Evolutionary conservation across 177 flowering plant species (phyloP).

Genomic region (Vitis hybrid): DNA sequence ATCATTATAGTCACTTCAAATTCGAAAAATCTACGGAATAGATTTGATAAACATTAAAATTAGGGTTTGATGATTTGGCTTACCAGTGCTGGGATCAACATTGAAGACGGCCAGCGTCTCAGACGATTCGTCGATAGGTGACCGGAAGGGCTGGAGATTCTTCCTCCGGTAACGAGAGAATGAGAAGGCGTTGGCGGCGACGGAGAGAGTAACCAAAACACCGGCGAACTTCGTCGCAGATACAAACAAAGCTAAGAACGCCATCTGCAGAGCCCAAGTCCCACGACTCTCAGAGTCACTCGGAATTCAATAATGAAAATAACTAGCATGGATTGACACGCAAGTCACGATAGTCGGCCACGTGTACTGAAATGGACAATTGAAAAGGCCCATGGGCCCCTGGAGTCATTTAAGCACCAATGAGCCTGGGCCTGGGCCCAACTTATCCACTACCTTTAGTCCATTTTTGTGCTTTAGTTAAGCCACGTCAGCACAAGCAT

Average conservation of each 20-base stretch:
- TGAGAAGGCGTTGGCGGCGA: constrained; percentile 85
- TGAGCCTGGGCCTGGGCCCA: no score
- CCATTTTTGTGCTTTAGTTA: no score
- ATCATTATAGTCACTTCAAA: no score
- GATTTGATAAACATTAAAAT: not conserved
- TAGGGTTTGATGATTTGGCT: not conserved
- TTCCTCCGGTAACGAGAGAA: constrained; percentile 61
- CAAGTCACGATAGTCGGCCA: not conserved
- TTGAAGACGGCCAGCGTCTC: constrained; percentile 76
- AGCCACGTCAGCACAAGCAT: no score
- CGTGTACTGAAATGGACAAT: not conserved
- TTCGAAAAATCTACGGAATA: no score
- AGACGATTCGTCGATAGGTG: constrained; percentile 80
- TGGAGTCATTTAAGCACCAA: no score
- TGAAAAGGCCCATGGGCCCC: no score
- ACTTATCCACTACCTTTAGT: no score
- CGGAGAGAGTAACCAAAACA: constrained; percentile 55
- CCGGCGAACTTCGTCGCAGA: constrained; percentile 92
- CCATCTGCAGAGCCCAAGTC: constrained; percentile 33
- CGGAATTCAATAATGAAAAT: not conserved
- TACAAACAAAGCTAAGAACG: constrained; percentile 45
- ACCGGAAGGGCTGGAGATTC: constrained; percentile 53
- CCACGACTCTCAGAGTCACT: not conserved
- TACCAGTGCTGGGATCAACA: constrained; percentile 37
- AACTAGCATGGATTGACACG: not conserved